phyloP scores from a whole-genome alignment of 2,329 filamentous ascomycete species.

The Fusarium sacchari region DNA sequence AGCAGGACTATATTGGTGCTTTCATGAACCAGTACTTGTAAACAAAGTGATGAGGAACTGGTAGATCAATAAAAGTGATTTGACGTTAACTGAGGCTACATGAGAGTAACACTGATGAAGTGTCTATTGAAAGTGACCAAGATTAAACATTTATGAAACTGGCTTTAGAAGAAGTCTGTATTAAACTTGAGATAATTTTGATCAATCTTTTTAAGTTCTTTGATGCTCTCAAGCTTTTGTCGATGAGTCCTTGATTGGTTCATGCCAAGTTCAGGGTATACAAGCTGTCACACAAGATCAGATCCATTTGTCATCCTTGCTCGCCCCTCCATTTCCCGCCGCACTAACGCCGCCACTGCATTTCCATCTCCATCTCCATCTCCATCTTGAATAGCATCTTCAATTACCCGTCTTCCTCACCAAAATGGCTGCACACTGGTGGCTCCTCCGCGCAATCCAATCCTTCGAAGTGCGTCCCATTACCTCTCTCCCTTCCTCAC shows the following conservation, averaged over 20 bases:
- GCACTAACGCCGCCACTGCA: background rate
- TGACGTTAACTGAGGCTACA: background rate
- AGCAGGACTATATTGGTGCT: slow-evolving; percentile 61
- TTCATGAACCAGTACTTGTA: slow-evolving; percentile 49
- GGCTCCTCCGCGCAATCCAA: slow-evolving; percentile 48
- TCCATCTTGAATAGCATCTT: background rate
- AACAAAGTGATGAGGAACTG: too few relatives aligned
- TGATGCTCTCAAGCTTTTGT: background rate
- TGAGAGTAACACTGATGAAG: background rate
- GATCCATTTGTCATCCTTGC: slow-evolving; percentile 24
- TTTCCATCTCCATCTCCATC: background rate
- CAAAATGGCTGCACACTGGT: slow-evolving; percentile 49
- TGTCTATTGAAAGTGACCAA: background rate
- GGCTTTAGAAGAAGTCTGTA: background rate
- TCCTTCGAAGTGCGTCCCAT: slow-evolving; percentile 48
- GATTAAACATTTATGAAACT: fast-evolving
- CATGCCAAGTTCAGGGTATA: slow-evolving; percentile 18
- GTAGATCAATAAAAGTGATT: slow-evolving; percentile 16
- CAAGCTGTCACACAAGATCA: background rate
- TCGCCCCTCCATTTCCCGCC: slow-evolving; percentile 19
- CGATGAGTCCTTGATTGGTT: background rate
- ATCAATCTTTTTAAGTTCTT: background rate
- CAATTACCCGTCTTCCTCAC: background rate
- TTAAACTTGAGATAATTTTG: background rate
- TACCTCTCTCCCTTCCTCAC: fast-evolving